phyloP scores from a whole-genome alignment of 352 stramenopile genomes.

The Phytophthora sp. region DNA sequence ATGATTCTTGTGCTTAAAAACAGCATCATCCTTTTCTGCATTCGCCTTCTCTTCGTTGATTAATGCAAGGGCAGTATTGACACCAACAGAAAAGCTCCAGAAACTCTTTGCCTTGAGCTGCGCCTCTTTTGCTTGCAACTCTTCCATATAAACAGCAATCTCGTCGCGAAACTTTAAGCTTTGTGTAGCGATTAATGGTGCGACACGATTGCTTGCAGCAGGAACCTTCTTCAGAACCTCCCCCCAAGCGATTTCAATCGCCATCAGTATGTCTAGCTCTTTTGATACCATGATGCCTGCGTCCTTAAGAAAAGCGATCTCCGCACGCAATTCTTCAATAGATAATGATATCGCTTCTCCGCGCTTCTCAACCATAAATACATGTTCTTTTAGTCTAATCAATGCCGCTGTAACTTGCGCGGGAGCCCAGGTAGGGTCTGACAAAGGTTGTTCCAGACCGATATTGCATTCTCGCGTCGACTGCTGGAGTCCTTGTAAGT shows the following conservation, averaged over 20 bases:
- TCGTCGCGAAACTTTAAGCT: conserved; percentile 74
- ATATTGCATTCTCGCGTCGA: conserved; percentile 73
- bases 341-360: conserved; percentile 63
- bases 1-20: conserved; percentile 76
- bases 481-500: conserved; percentile 67
- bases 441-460: conserved; percentile 73
- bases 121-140: conserved; percentile 67
- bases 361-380: conserved; percentile 80
- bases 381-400: conserved; percentile 78
- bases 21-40: conserved; percentile 43
- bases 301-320: conserved; percentile 73
- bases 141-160: conserved; percentile 83
- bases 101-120: conserved; percentile 63
- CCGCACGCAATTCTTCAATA: conserved; percentile 71
- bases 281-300: conserved; percentile 59
- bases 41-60: conserved; percentile 49
- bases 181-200: conserved; percentile 64
- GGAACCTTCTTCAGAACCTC: conserved; percentile 75
- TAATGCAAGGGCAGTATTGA: conserved; percentile 44
- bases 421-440: conserved; percentile 60
- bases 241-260: conserved; percentile 63
- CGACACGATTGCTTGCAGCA: conserved; percentile 66
- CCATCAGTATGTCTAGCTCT: conserved; percentile 58
- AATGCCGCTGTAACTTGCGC: conserved; percentile 69
- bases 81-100: conserved; percentile 63